phyloP scores from a whole-genome alignment of 2,329 filamentous ascomycete species.

The Aspergillus brasiliensis region DNA sequence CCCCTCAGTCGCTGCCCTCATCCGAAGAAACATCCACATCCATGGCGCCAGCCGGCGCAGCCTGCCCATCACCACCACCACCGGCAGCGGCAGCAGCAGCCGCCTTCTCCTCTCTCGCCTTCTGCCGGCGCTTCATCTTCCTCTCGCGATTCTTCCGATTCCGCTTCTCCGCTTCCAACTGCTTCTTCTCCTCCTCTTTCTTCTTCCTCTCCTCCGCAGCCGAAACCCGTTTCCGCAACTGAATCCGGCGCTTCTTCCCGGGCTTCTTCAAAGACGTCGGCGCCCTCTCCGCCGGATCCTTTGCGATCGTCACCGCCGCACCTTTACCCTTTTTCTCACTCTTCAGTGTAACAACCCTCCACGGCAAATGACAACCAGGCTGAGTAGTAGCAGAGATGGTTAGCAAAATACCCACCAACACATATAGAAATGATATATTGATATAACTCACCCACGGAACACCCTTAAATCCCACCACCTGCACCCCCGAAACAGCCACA shows the following conservation, averaged over 20 bases:
- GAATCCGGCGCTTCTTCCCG: constrained; percentile 46
- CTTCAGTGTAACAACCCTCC: constrained; percentile 44
- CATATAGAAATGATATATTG: background rate
- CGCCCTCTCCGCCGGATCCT: constrained; percentile 24
- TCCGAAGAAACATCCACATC: constrained; percentile 23
- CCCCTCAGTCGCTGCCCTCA: constrained; percentile 14
- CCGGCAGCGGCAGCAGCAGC: constrained; percentile 26
- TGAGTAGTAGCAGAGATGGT: constrained; percentile 16
- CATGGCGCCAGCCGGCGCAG: constrained; percentile 18
- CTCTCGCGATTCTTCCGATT: constrained; percentile 43
- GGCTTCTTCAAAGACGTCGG: constrained; percentile 43
- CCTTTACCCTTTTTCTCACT: constrained; percentile 32
- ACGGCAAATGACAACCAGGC: constrained; percentile 46
- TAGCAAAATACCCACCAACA: background rate
- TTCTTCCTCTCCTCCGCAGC: constrained; percentile 35
- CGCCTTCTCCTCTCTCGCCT: constrained; percentile 40
- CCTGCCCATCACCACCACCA: constrained; percentile 11
- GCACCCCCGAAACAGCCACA: constrained; percentile 38
- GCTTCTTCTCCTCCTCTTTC: constrained; percentile 32
- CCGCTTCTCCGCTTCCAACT: constrained; percentile 41
- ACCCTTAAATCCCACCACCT: constrained; percentile 34
- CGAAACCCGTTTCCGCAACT: constrained; percentile 39
- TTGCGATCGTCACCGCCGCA: constrained; percentile 23
- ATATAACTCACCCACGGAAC: constrained; percentile 37
- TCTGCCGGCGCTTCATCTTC: constrained; percentile 42